These are phyloP conservation scores for Cichorium intybus DNA, from an alignment of 140 eudicot genomes.

Conservation along the genomic window DNA sequence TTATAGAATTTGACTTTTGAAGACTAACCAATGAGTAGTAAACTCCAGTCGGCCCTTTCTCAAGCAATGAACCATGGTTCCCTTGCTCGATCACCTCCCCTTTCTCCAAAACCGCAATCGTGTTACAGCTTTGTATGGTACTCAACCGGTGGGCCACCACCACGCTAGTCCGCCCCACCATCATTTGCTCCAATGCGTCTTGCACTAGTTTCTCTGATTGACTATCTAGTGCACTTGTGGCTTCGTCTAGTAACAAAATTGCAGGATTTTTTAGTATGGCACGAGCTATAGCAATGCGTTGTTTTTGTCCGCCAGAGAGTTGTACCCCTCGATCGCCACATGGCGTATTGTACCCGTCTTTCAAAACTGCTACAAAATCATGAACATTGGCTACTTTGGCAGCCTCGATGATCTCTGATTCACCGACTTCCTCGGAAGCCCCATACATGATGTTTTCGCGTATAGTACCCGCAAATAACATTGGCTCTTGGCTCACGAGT, in stretches of 20 bases:
- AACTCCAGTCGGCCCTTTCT: constrained; percentile 32
- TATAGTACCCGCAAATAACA: constrained; percentile 37
- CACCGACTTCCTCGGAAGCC: constrained; percentile 26
- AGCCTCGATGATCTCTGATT: constrained; percentile 43
- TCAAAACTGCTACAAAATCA: constrained; percentile 33
- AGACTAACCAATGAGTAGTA: constrained; percentile 38
- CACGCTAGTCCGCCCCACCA: constrained; percentile 47
- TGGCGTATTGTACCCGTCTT: constrained; percentile 45
- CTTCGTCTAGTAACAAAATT: constrained; percentile 44
- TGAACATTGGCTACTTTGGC: constrained; percentile 53
- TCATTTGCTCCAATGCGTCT: constrained; percentile 45
- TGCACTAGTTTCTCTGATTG: constrained; percentile 51
- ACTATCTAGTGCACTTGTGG: constrained; percentile 51
- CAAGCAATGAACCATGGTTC: constrained; percentile 38
- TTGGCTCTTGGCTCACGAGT: constrained; percentile 51
- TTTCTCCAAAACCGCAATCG: constrained; percentile 49
- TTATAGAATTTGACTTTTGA: constrained; percentile 14
- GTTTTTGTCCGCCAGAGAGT: constrained; percentile 55
- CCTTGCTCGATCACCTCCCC: constrained; percentile 48
- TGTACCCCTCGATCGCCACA: constrained; percentile 51
- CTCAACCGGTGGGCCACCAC: constrained; percentile 58
- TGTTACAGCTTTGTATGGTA: no score
- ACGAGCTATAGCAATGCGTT: constrained; percentile 49
- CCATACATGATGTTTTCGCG: constrained; percentile 40
- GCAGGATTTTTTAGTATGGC: constrained; percentile 44